A percentile compares a stretch with the other conserved stretches of the same genome.
Evolutionary conservation across 2,329 filamentous ascomycete genomes (phyloP).

Genomic region (Diaporthe capsici): DNA sequence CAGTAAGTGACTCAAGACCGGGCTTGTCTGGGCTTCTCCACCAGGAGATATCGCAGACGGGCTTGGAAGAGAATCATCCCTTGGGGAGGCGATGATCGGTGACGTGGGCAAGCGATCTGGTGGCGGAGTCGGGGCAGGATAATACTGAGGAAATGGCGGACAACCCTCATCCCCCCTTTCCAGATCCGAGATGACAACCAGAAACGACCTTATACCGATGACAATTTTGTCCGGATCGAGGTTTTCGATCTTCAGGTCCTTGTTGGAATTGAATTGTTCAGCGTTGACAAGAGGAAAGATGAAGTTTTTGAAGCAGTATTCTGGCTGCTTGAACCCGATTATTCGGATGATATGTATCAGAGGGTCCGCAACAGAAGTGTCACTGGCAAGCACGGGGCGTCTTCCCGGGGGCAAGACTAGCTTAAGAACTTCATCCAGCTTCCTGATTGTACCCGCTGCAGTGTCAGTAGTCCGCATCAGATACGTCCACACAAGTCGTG

Average conservation of each 20-base stretch:
- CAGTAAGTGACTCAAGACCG: conserved; percentile 73
- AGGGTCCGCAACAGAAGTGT: conserved; percentile 87
- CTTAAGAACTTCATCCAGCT: conserved; percentile 90
- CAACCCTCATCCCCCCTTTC: conserved; percentile 84
- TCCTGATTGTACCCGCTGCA: conserved; percentile 76
- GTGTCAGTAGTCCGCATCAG: conserved; percentile 87
- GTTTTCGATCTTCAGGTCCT: conserved; percentile 89
- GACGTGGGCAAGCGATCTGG: conserved; percentile 64
- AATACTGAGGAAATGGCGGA: conserved; percentile 87
- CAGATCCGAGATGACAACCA: conserved; percentile 92
- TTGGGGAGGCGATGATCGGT: conserved; percentile 61
- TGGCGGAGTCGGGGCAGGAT: conserved; percentile 54
- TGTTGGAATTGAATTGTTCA: conserved; percentile 83
- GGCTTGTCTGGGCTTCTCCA: conserved; percentile 77
- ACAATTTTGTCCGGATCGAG: conserved; percentile 97
- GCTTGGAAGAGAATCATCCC: conserved; percentile 46
- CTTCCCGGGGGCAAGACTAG: conserved; percentile 86
- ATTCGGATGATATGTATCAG: conserved; percentile 94
- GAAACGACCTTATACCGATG: conserved; percentile 94
- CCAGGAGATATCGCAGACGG: conserved; percentile 51
- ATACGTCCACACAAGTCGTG: conserved; percentile 93
- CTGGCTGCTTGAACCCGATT: conserved; percentile 93
- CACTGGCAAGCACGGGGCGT: conserved; percentile 84
- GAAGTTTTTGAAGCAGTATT: conserved; percentile 91
- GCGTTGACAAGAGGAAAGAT: conserved; percentile 97